These are phyloP conservation scores for Russula abietina DNA, from an alignment of 768 basidiomycete species.

Conservation along the genomic window DNA sequence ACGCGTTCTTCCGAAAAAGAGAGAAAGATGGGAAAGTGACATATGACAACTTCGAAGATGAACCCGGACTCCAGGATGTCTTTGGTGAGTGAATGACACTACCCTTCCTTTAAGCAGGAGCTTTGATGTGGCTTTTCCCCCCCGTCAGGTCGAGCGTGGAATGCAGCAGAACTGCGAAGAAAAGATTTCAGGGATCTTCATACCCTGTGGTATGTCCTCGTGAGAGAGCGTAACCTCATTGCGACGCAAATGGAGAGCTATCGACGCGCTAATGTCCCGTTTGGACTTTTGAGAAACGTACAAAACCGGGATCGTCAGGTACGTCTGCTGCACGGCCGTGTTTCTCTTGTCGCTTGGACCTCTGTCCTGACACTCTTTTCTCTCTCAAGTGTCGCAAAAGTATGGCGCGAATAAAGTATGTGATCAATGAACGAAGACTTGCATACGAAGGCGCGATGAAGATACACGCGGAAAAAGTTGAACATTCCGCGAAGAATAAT, in stretches of 20 bases:
- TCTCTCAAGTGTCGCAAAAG: constrained; percentile 78
- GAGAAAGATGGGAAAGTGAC: constrained; percentile 43
- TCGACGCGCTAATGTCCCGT: constrained; percentile 47
- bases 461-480: constrained; percentile 26
- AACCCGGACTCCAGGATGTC: constrained; percentile 30
- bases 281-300: background rate
- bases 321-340: background rate
- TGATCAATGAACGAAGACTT: constrained; percentile 83
- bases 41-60: constrained; percentile 45
- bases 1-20: constrained; percentile 65
- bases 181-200: constrained; percentile 94
- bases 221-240: constrained; percentile 85
- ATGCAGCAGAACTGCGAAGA: constrained; percentile 73
- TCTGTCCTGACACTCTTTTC: background rate
- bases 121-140: constrained; percentile 2
- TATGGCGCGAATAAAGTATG: constrained; percentile 93
- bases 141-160: constrained; percentile 75
- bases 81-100: constrained; percentile 35
- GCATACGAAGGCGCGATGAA: constrained; percentile 67
- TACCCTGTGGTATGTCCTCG: constrained; percentile 86
- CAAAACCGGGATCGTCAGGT: constrained; percentile 19
- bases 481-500: constrained; percentile 4
- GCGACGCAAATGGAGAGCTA: constrained; percentile 81
- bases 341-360: constrained; percentile 2
- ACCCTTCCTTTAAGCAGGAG: constrained; percentile 12